Evolutionary conservation across 139 green algal genomes (phyloP), one percentile per base, ranked within the genome.

Genomic region (Coccomyxa sp.): DNA sequence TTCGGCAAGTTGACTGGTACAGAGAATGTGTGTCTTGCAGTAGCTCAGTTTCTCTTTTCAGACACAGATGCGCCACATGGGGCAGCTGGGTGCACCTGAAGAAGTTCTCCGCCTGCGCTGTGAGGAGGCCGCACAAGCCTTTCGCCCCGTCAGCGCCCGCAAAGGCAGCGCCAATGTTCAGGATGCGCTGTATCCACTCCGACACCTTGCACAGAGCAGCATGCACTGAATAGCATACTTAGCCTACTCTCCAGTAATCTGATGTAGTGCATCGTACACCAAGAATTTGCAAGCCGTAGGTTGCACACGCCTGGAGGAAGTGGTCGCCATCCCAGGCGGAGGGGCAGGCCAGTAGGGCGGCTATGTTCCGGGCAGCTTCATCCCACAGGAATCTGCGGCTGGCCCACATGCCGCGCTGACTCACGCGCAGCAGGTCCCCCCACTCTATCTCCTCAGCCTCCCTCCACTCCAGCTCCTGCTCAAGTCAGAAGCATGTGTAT

Each of bases 321-420:
- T 90, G 86, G 27, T 90, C 83, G 8, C 83, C 80, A 39, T 87
- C 80, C 64, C 85, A 82, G 18, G 86, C 82, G 7, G 77, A 76
- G 1, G 80, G 82, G 14, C 39, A 83, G 36, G 64, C 58, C 8
- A 87, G 74, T 78, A 90, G 82, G 29, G 75, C 44, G 41, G 75
- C 74, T 6, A 90, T 71, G 9, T 77, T 74, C 12, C 83, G 77
- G 16, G 76, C 69, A 8, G 74, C 77, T 74, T 89, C 83, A 37
- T 89, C 86, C 86, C 86, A 90, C 18, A 90, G 77, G 37, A 86
- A 70, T 29, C 68, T 34, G 22, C 78, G 74, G 22, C 78, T 78
- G 1, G n/a, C 55, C 31, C 78, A n/a, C 70, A 88, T 77, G 29
- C 80, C 83, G 0, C 29, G 38, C 18, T 79, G 74, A 55, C 85